Evolutionary conservation across 2,329 filamentous ascomycete species (phyloP), one percentile per base, ranked within the genome.

Genomic region (Colletotrichum tropicicola): DNA sequence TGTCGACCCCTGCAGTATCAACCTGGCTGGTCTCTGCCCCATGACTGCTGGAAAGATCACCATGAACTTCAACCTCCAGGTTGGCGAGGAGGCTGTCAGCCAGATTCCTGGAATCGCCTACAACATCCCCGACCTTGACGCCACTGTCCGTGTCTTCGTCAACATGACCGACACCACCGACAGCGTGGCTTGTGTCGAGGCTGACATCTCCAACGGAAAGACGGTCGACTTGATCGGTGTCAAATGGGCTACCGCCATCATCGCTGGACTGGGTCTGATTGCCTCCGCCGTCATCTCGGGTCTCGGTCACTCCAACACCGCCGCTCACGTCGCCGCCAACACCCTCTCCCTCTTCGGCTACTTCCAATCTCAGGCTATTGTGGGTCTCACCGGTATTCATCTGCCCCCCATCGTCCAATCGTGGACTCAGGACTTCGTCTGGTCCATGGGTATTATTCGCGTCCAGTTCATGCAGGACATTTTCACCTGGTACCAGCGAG

Each of bases 371-470:
- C 94, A 97, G 79, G 94, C 95, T 25, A 93, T 98, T 78, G 85
- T 97, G 72, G 94, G 94, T 68, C 90, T 98, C 78, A 92, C 91
- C 57, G 88, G 91, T 19, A 91, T 98, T 13, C 84, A 85, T 47
- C 86, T 97, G 57, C 95, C 95, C 9, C 95, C 95, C 0, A 92
- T 97, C 66, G 95, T 97, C 57, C 87, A 92, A 73, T 87, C 94
- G 0, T 98, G 95, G 95, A 97, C 94, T 2, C 94, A 98, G 80
- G 95, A 98, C 80, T 98, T 98, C 81, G 92, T 97, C 75, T 98
- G 95, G 95, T 97, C 91, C 73, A 96, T 98, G 93, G 95, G 95
- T 71, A 94, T 98, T 72, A 97, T 98, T 72, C 87, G 88, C 54
- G 85, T 98, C 43, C 84, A 83, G n/a, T 98, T 97, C 77, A 87